A percentile compares a stretch with the other conserved stretches of the same genome.
These are phyloP conservation scores for Oryza brachyantha DNA, from an alignment of 176 grass and related monocot genomes.

Conservation along the genomic window DNA sequence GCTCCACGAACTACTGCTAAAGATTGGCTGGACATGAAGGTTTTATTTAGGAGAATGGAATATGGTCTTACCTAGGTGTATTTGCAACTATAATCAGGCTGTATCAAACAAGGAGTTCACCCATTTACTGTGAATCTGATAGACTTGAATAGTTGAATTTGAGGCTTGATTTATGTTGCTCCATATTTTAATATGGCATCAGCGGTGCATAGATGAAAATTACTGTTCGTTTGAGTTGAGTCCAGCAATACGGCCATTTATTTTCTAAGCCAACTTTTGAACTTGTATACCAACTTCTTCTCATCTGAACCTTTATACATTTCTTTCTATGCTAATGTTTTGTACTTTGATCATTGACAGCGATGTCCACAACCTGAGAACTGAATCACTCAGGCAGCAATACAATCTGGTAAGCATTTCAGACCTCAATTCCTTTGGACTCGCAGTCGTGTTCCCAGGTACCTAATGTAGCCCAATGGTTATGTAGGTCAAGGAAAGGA, in stretches of 20 bases:
- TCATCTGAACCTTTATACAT: neutral
- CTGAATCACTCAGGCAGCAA: conserved; percentile 88
- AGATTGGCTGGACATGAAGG: neutral
- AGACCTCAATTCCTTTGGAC: neutral
- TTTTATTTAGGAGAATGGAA: neutral
- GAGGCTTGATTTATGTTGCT: neutral
- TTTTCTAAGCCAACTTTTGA: neutral
- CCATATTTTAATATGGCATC: neutral
- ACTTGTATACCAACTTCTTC: neutral
- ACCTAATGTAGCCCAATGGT: conserved; percentile 25
- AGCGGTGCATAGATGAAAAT: neutral
- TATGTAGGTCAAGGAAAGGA: conserved; percentile 78
- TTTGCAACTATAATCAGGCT: neutral
- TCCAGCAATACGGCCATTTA: neutral
- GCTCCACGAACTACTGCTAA: neutral
- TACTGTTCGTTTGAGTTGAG: neutral
- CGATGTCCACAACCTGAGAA: conserved; percentile 79
- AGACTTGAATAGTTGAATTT: conserved; percentile 1
- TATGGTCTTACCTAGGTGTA: conserved; percentile 4
- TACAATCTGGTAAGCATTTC: conserved; percentile 63
- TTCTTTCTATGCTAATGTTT: conserved; percentile 11
- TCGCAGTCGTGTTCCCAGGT: neutral
- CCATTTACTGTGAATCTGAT: neutral
- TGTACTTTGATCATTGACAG: conserved; percentile 49
- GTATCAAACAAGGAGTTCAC: conserved; percentile 3